Base-by-base conservation (phyloP, 768 basidiomycete genomes). In the Candolleomyces efflorescens region DNA sequence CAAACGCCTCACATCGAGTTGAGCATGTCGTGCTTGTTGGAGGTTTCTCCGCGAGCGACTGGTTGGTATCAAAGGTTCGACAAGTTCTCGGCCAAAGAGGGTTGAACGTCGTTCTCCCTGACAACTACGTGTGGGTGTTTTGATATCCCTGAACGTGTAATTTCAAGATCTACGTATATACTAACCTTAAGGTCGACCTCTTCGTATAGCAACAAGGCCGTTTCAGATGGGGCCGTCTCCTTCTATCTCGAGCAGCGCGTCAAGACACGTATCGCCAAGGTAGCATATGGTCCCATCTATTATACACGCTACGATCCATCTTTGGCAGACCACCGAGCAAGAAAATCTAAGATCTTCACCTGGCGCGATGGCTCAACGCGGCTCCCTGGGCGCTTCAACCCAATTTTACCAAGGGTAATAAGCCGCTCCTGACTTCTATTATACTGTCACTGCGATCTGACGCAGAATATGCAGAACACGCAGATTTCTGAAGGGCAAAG, bases 41-140 rank as follows among this genome's bases (percentile, higher is more conserved):
- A 12, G 82, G 81, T 0, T 83, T 83, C 63, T 76, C 78, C 18
- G 77, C 79, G 0, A 82, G 77, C 58, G 75, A 80, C 45, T 82
- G 77, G 72, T 65, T 83, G n/a, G 77, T 72, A 58, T 59, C 67
- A 0, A 64, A 71, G 53, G 67, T 83, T 1, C 73, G 71, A 55
- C 66, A 62, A 54, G 56, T 65, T 9, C 64, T 83, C 9, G 67
- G 65, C 1, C 58, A 65, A 3, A 60, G 67, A 0, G 72, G 73
- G 26, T 60, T 80, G 46, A 67, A 61, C 27, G 61, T 82, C 10
- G 73, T 69, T 57, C 69, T 77, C 13, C 82, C 81, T 0, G 79
- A 82, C 60, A 74, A 71, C 17, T 75, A 78, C 79, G 82, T 83
- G 62, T 39, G 80, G 38, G 18, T 26, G 7, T 36, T 15, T n/a